Evolutionary conservation across 2,329 filamentous ascomycete genomes (phyloP).

Genomic region (Rhinocladiella mackenziei): DNA sequence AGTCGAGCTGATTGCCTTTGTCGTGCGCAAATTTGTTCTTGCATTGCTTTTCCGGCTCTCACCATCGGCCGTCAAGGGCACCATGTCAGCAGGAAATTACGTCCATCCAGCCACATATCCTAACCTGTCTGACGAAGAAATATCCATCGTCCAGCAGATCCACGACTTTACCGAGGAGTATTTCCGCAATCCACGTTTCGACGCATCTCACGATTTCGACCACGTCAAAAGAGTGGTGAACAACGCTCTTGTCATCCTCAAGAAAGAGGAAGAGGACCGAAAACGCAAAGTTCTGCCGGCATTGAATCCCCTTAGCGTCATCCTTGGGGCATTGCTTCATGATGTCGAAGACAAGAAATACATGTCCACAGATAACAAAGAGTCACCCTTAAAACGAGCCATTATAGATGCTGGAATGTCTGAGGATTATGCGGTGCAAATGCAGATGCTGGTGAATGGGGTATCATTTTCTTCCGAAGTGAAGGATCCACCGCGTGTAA

Average conservation of each 20-base stretch:
- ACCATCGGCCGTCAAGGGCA: not conserved
- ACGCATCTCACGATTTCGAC: constrained; percentile 81
- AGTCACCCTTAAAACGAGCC: constrained; percentile 14
- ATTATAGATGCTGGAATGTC: constrained; percentile 24
- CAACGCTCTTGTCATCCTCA: constrained; percentile 65
- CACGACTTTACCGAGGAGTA: constrained; percentile 26
- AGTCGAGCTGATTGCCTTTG: too few species aligned
- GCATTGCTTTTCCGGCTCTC: not conserved
- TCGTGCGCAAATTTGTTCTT: too few species aligned
- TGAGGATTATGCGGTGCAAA: constrained; percentile 48
- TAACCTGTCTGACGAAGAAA: constrained; percentile 24
- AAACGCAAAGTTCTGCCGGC: constrained; percentile 14
- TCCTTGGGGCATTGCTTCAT: constrained; percentile 31
- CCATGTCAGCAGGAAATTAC: constrained; percentile 13
- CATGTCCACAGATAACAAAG: constrained; percentile 10
- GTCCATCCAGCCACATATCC: constrained; percentile 24
- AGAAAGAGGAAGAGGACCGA: constrained; percentile 40
- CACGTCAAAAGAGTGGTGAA: constrained; percentile 77
- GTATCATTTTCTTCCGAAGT: constrained; percentile 76
- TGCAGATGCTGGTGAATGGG: constrained; percentile 69
- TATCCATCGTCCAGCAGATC: constrained; percentile 20
- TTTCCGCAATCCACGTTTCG: constrained; percentile 39
- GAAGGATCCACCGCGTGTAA: constrained; percentile 58
- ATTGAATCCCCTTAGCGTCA: constrained; percentile 24
- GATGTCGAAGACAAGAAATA: constrained; percentile 34